Percentiles rank a stretch among this genome's conserved stretches.
These are phyloP conservation scores for Novymonas esmeraldas DNA, from an alignment of 208 protist genomes.

Conservation along the genomic window DNA sequence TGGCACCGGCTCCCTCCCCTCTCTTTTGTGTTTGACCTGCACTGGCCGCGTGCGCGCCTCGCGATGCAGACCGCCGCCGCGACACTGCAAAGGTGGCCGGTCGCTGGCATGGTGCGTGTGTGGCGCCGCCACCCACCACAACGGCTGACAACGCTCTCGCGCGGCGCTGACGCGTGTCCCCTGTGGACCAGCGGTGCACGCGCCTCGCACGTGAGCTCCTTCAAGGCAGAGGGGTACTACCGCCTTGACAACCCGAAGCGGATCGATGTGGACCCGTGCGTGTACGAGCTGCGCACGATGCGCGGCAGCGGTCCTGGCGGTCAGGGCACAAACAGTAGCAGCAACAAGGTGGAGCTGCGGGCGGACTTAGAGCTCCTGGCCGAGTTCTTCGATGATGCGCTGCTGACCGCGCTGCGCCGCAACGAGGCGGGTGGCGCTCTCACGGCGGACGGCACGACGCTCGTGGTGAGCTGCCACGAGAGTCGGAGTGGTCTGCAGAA, in stretches of 20 bases:
- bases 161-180: background rate
- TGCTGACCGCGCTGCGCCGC: conserved; percentile 43
- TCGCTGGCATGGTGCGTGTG: too few relatives aligned
- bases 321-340: conserved; percentile 84
- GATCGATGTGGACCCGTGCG: conserved; percentile 46
- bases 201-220: conserved; percentile 61
- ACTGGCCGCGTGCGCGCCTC: too few relatives aligned
- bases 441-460: conserved; percentile 49
- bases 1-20: too few relatives aligned
- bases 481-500: conserved; percentile 82
- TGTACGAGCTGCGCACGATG: conserved; percentile 60
- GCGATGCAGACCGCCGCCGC: too few relatives aligned
- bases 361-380: conserved; percentile 52
- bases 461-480: conserved; percentile 74
- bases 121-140: too few relatives aligned
- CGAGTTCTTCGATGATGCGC: conserved; percentile 54
- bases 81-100: too few relatives aligned
- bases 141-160: too few relatives aligned
- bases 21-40: too few relatives aligned
- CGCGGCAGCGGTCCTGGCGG: conserved; percentile 84
- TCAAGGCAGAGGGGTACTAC: conserved; percentile 66
- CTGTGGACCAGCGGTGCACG: conserved; percentile 6
- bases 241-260: conserved; percentile 41
- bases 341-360: conserved; percentile 88
- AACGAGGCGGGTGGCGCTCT: conserved; percentile 46